A percentile compares a stretch with the other conserved stretches of the same genome.
Evolutionary conservation across 352 stramenopile species (phyloP).

Genomic region (Pythium utonaiense): DNA sequence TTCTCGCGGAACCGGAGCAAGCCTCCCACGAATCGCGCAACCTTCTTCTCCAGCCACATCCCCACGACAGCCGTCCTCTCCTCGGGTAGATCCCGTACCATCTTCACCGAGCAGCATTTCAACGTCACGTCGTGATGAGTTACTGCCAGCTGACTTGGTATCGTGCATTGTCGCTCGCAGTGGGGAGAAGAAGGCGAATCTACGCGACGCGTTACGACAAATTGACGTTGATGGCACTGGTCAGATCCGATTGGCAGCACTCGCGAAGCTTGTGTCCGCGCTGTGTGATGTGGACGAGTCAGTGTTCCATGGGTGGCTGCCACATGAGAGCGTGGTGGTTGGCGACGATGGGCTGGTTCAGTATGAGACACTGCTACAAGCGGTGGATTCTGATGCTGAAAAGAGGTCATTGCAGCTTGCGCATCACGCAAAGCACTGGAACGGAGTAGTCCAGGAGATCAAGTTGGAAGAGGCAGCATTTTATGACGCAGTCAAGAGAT

Average conservation of each 20-base stretch:
- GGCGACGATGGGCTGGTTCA: conserved; percentile 7
- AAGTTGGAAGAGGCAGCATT: conserved; percentile 12
- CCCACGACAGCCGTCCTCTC: neutral
- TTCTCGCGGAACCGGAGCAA: conserved; percentile 1
- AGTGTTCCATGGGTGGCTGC: conserved; percentile 4
- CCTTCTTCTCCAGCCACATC: neutral
- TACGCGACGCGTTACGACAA: conserved; percentile 4
- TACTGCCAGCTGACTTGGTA: conserved; percentile 1
- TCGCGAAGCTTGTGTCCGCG: conserved; percentile 7
- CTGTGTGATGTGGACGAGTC: conserved; percentile 12
- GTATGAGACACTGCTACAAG: conserved; percentile 14
- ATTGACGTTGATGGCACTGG: conserved; percentile 14
- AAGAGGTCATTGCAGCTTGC: neutral
- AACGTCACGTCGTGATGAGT: neutral
- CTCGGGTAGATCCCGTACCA: neutral
- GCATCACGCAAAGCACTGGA: conserved; percentile 2
- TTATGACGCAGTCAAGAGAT: conserved; percentile 4
- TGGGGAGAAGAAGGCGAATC: conserved; percentile 15
- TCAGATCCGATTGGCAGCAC: conserved; percentile 2
- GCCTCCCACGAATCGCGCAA: conserved; percentile 7
- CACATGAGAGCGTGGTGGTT: neutral
- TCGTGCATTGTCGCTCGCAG: conserved; percentile 1
- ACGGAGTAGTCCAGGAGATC: conserved; percentile 11
- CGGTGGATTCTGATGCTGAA: conserved; percentile 3
- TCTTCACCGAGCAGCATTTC: neutral